Conservation (phyloP, 2,329 filamentous ascomycete species). For the Penicillium brasilianum region DNA sequence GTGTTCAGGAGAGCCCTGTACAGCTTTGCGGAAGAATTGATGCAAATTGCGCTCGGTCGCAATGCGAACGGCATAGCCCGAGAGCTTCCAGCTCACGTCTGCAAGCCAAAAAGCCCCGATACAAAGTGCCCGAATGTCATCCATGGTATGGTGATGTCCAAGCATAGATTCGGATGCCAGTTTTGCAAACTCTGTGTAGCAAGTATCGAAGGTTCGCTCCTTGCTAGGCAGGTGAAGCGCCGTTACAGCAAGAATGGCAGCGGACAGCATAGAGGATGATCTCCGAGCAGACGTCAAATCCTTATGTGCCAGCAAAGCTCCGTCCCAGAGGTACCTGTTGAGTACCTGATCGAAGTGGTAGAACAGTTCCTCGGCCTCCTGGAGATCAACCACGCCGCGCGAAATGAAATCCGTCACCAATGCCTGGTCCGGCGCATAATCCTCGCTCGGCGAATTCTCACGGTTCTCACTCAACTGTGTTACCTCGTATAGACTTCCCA, state of each 20-base stretch:
- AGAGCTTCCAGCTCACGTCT: conserved; percentile 57
- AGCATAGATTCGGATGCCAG: conserved; percentile 61
- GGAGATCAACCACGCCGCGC: conserved; percentile 52
- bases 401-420: conserved; percentile 58
- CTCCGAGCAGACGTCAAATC: conserved; percentile 53
- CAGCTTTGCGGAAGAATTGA: conserved; percentile 49
- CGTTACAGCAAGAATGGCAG: conserved; percentile 55
- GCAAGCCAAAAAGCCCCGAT: conserved; percentile 62
- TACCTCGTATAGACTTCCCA: conserved; percentile 57
- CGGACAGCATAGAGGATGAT: conserved; percentile 51
- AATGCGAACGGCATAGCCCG: conserved; percentile 50
- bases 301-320: conserved; percentile 53
- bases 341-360: conserved; percentile 49
- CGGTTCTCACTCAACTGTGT: conserved; percentile 50
- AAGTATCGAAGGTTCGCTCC: conserved; percentile 54
- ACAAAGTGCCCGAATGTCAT: conserved; percentile 59
- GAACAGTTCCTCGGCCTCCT: conserved; percentile 50
- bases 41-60: conserved; percentile 51
- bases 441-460: conserved; percentile 38
- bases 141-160: conserved; percentile 56
- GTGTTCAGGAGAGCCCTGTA: conserved; percentile 44
- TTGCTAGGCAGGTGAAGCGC: conserved; percentile 57
- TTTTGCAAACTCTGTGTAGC: conserved; percentile 58
- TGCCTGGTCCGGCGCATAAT: conserved; percentile 40
- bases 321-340: conserved; percentile 49